phyloP scores from a whole-genome alignment of 2,329 filamentous ascomycete species.

The Trichophyton rubrum region DNA sequence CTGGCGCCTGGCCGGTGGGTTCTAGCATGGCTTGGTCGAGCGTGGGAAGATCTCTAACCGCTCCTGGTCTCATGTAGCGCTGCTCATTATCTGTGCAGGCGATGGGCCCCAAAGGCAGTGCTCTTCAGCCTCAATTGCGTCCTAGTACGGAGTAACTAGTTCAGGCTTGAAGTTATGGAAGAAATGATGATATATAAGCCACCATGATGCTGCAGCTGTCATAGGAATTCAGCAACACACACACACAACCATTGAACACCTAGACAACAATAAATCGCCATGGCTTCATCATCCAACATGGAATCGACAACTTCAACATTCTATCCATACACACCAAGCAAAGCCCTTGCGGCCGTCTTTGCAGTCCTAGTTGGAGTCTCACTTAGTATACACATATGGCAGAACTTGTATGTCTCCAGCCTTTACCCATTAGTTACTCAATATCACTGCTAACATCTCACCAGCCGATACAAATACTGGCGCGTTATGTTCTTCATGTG shows the following conservation, averaged over 20 bases:
- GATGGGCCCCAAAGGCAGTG: background rate
- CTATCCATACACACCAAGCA: constrained; percentile 21
- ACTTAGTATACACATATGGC: constrained; percentile 20
- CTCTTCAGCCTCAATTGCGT: background rate
- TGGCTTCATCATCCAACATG: background rate
- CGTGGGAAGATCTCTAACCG: background rate
- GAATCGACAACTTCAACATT: background rate
- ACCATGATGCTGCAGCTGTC: background rate
- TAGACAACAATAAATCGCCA: background rate
- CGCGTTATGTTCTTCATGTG: constrained; percentile 27
- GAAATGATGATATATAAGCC: background rate
- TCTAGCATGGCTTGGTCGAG: background rate
- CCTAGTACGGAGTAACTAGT: no score
- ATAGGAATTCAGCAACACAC: background rate
- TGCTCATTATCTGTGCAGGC: background rate
- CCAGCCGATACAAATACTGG: constrained; percentile 23
- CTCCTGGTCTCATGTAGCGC: constrained; percentile 2
- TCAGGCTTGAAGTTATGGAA: background rate
- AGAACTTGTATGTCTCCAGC: constrained; percentile 22
- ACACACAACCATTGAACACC: background rate
- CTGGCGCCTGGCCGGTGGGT: background rate
- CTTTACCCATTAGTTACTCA: background rate
- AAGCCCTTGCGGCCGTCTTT: constrained; percentile 24
- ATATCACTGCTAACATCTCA: background rate
- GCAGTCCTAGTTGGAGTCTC: constrained; percentile 22